A percentile compares a stretch with the other conserved stretches of the same genome.
These are phyloP conservation scores for Gremmenia infestans DNA, from an alignment of 2,329 filamentous ascomycete species.

Conservation along the genomic window DNA sequence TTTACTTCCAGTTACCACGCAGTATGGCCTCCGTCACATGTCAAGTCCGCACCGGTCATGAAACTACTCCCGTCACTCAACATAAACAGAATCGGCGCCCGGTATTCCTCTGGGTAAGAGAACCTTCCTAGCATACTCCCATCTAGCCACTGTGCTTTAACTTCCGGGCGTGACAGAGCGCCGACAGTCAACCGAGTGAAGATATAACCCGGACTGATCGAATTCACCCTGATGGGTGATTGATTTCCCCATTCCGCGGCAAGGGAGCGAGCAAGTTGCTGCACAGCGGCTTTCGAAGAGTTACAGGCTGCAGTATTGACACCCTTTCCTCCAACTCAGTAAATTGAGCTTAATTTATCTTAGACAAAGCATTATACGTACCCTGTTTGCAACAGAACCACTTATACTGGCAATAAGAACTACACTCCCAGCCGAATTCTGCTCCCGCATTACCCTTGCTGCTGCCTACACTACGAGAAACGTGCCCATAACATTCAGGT, in stretches of 20 bases:
- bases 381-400: conserved; percentile 58
- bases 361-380: conserved; percentile 36
- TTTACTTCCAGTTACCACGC: conserved; percentile 42
- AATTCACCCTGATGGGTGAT: conserved; percentile 51
- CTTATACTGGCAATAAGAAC: conserved; percentile 63
- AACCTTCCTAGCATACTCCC: conserved; percentile 55
- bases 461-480: conserved; percentile 67
- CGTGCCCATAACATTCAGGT: conserved; percentile 66
- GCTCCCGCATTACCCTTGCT: conserved; percentile 50
- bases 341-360: not conserved
- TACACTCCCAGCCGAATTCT: conserved; percentile 43
- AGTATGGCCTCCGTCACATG: conserved; percentile 40
- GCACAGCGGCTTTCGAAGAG: conserved; percentile 58
- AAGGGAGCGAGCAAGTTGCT: conserved; percentile 55
- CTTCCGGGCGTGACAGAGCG: conserved; percentile 60
- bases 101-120: conserved; percentile 54
- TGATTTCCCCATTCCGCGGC: conserved; percentile 66
- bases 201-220: conserved; percentile 62
- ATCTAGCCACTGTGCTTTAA: conserved; percentile 48
- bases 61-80: conserved; percentile 39
- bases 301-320: conserved; percentile 39
- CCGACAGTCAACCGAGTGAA: conserved; percentile 62
- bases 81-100: conserved; percentile 47
- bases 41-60: conserved; percentile 41
- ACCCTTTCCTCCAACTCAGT: not conserved